Conservation (phyloP, 2,329 filamentous ascomycete species). For the Penicillium sp. region DNA sequence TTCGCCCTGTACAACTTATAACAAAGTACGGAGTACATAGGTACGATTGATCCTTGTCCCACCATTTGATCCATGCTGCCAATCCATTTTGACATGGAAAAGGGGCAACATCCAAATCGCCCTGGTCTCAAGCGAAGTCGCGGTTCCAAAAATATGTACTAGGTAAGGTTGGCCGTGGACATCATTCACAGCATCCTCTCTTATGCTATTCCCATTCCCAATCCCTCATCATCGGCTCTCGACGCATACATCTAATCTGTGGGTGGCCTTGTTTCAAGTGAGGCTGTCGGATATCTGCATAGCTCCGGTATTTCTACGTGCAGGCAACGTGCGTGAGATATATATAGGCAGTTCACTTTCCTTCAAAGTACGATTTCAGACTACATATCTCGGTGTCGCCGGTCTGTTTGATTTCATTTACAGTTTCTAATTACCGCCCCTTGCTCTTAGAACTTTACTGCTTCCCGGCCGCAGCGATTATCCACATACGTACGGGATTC, state of each 20-base stretch:
- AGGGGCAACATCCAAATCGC: neutral
- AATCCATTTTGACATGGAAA: neutral
- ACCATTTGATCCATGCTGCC: neutral
- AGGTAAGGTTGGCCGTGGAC: neutral
- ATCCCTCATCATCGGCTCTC: neutral
- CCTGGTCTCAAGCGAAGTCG: neutral
- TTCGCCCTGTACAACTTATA: neutral
- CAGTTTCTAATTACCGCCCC: neutral
- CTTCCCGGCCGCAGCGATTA: neutral
- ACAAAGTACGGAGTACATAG: neutral
- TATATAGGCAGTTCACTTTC: neutral
- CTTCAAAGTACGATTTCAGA: constrained; percentile 3
- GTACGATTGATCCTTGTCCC: neutral
- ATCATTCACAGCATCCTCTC: neutral
- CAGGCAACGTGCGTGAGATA: constrained; percentile 8
- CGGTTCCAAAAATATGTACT: neutral
- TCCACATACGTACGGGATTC: neutral
- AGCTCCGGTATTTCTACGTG: constrained; percentile 1
- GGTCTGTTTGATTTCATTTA: neutral
- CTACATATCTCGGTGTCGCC: neutral
- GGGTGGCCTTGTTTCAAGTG: constrained; percentile 1
- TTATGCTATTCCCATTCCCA: neutral
- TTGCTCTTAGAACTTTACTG: neutral
- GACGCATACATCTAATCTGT: neutral
- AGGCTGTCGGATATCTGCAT: constrained; percentile 1